Conservation (phyloP, 441 rosid species). For the Capsella rubella region DNA sequence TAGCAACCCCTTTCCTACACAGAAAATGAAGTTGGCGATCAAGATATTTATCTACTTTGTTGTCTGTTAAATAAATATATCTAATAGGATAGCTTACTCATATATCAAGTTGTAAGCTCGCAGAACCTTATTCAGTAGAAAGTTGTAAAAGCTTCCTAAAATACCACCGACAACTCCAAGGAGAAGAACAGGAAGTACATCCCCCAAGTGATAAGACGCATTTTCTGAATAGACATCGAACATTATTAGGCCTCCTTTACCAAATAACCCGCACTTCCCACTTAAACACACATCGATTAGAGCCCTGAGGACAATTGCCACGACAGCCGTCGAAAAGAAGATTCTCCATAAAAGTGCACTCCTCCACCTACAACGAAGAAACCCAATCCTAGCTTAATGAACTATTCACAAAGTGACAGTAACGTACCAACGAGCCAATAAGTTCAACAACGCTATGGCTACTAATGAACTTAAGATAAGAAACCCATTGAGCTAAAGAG, state of each 20-base stretch:
- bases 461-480: neutral
- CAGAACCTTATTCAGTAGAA: conserved; percentile 68
- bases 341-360: conserved; percentile 90
- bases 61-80: neutral
- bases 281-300: conserved; percentile 78
- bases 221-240: conserved; percentile 75
- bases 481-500: neutral
- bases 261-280: conserved; percentile 88
- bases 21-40: conserved; percentile 3
- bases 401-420: neutral
- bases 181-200: conserved; percentile 74
- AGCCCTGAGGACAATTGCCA: conserved; percentile 79
- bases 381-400: neutral
- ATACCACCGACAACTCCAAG: conserved; percentile 87
- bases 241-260: conserved; percentile 89
- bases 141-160: conserved; percentile 80
- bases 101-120: conserved; percentile 65
- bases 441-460: neutral
- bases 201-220: conserved; percentile 69
- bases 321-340: conserved; percentile 85
- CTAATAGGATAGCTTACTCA: conserved; percentile 51
- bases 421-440: neutral
- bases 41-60: neutral
- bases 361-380: conserved; percentile 74
- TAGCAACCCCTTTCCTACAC: conserved; percentile 66